Percentiles rank a stretch among this genome's conserved stretches.
Conservation (phyloP, 108 stramenopile genomes). For the Pseudonitzschia multistriata region DNA sequence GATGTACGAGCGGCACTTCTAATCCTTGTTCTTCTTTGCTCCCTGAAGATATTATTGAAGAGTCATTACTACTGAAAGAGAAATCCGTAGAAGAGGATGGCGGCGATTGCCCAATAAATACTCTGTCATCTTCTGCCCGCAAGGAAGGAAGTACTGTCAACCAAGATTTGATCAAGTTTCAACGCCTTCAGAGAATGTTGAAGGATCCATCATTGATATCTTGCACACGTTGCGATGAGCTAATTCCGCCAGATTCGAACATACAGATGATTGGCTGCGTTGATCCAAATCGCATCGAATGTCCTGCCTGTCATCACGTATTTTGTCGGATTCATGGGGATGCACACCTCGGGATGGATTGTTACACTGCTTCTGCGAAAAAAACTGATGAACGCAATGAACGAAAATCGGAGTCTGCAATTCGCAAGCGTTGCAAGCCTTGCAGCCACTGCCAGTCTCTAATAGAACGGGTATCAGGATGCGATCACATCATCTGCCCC, state of each 20-base stretch:
- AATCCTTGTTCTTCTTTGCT: constrained; percentile 2
- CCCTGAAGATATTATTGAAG: constrained; percentile 8
- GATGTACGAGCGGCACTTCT: background rate
- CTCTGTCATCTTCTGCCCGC: background rate
- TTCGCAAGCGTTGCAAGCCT: constrained; percentile 31
- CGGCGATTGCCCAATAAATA: background rate
- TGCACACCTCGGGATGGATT: constrained; percentile 23
- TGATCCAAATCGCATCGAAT: constrained; percentile 13
- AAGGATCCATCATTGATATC: constrained; percentile 24
- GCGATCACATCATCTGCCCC: constrained; percentile 52
- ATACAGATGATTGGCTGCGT: background rate
- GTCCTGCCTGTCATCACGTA: constrained; percentile 23
- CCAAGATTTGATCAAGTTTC: constrained; percentile 27
- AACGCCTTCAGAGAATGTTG: constrained; percentile 14
- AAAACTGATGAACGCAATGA: background rate
- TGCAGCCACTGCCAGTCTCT: constrained; percentile 43
- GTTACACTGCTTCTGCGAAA: background rate
- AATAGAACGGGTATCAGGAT: constrained; percentile 38
- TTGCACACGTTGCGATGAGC: constrained; percentile 33
- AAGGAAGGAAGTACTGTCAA: background rate
- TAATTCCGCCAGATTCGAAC: background rate
- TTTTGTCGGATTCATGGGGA: constrained; percentile 38
- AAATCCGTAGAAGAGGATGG: too few relatives aligned
- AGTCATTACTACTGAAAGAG: background rate
- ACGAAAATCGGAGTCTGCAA: background rate